These are phyloP conservation scores for Grosmannia clavigera DNA, from an alignment of 2,329 filamentous ascomycete species.

Conservation along the genomic window DNA sequence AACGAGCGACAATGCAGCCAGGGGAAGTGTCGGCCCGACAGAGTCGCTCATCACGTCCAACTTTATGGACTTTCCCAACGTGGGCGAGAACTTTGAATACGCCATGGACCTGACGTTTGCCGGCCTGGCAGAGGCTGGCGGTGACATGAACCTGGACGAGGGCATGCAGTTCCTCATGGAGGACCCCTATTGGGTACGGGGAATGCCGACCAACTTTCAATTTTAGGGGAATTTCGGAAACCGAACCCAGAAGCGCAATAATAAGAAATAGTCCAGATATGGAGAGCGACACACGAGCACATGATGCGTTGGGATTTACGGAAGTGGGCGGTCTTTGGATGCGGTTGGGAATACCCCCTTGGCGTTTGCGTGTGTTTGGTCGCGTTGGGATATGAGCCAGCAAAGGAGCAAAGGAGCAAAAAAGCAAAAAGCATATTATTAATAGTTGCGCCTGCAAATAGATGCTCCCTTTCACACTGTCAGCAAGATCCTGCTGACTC, in stretches of 20 bases:
- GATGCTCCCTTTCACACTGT: too few relatives aligned
- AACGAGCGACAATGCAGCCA: not conserved
- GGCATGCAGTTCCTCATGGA: conserved; percentile 24
- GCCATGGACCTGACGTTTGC: conserved; percentile 30
- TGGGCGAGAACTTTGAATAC: conserved; percentile 29
- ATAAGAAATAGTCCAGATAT: too few relatives aligned
- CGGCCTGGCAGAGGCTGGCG: conserved; percentile 11
- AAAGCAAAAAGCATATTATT: too few relatives aligned
- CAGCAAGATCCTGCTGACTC: too few relatives aligned
- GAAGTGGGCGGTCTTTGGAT: too few relatives aligned
- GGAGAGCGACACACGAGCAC: too few relatives aligned
- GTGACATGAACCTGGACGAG: conserved; percentile 16
- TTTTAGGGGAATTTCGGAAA: not conserved
- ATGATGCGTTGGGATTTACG: too few relatives aligned
- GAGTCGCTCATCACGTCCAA: conserved; percentile 13
- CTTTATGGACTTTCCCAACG: conserved; percentile 21
- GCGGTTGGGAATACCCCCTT: too few relatives aligned
- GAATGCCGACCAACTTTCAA: not conserved
- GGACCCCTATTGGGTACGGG: conserved; percentile 19
- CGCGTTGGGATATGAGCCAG: not conserved
- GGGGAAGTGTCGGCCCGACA: not conserved
- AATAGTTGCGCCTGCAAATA: not conserved
- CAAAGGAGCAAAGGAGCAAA: not conserved
- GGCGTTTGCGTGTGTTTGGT: too few relatives aligned
- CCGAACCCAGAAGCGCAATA: too few relatives aligned